phyloP scores from a whole-genome alignment of 2,329 filamentous ascomycete genomes.

The Orbilia blumenaviensis region DNA sequence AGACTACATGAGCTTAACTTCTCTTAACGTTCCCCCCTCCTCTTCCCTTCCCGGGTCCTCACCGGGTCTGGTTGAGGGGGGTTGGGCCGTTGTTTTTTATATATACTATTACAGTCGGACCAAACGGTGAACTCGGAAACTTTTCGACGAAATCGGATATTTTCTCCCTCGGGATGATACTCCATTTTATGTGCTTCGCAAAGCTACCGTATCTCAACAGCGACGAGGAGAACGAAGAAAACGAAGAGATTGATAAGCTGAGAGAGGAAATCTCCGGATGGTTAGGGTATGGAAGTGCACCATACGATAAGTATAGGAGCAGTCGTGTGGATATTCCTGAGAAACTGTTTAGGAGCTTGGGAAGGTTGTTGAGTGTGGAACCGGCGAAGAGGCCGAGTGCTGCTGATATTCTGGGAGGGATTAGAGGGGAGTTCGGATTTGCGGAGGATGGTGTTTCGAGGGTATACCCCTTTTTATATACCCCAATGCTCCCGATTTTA shows the following conservation, averaged over 20 bases:
- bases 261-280: conserved; percentile 86
- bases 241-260: conserved; percentile 86
- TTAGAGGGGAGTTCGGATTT: conserved; percentile 42
- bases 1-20: conserved; percentile 54
- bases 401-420: conserved; percentile 39
- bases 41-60: not conserved
- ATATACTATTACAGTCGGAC: conserved; percentile 60
- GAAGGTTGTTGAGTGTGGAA: conserved; percentile 34
- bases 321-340: conserved; percentile 37
- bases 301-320: conserved; percentile 67
- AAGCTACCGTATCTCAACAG: conserved; percentile 84
- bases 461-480: conserved; percentile 21
- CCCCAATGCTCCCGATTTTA: not conserved
- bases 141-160: conserved; percentile 98
- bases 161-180: conserved; percentile 98
- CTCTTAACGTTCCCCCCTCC: conserved; percentile 8
- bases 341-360: conserved; percentile 32
- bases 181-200: conserved; percentile 97
- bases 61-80: not conserved
- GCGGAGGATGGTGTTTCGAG: conserved; percentile 43
- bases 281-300: conserved; percentile 75
- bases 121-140: conserved; percentile 80
- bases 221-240: conserved; percentile 86
- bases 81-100: not conserved
- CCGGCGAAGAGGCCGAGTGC: conserved; percentile 42